Evolutionary conservation across 768 basidiomycete species (phyloP), one percentile per base, ranked within the genome.

Genomic region (Mycena galericulata): DNA sequence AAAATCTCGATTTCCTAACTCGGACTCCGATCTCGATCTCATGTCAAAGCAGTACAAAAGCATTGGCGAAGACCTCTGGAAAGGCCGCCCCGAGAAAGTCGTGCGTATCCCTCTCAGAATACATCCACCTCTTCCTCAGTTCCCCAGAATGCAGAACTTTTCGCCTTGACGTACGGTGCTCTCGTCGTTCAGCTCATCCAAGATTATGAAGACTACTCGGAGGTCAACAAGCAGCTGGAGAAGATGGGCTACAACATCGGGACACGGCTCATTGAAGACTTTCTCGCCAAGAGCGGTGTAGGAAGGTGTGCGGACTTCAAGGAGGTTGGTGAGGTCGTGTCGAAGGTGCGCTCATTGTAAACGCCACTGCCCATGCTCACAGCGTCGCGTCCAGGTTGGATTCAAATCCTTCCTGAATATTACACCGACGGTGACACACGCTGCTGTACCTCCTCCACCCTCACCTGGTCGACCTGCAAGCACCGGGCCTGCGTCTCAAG

Each of bases 191-290:
- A 99, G 82, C 88, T 99, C 68, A 96, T 99, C 69, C 98, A 99
- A 77, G 98, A 99, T 80, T 99, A 98, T 75, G 98, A 99, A 76
- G 97, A 99, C 83, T 99, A 98, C 77, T 87, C 87, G 17, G 95
- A 97, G 78, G 94, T 95, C 69, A 95, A 95, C 80, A 97, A 95
- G 79, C 97, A 99, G 78, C 90, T 99, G 3, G 97, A 99, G 75
- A 97, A 96, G 83, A 99, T 98, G 97, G 98, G 98, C 4, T 98
- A 98, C 80, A 98, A 97, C 77, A 99, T 99, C 66, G 98, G 98
- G 29, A 97, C 92, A 26, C 86, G 98, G 41, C 82, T 99, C 60
- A 98, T 99, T 64, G 98, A 99, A 77, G 98, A 99, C 77, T 98
- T 99, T 75, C 86, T 99, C 51, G 97, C 98, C 26, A 90, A 94